Conservation (phyloP, 805 yeast genomes). For the Suhomyces vadensis region DNA sequence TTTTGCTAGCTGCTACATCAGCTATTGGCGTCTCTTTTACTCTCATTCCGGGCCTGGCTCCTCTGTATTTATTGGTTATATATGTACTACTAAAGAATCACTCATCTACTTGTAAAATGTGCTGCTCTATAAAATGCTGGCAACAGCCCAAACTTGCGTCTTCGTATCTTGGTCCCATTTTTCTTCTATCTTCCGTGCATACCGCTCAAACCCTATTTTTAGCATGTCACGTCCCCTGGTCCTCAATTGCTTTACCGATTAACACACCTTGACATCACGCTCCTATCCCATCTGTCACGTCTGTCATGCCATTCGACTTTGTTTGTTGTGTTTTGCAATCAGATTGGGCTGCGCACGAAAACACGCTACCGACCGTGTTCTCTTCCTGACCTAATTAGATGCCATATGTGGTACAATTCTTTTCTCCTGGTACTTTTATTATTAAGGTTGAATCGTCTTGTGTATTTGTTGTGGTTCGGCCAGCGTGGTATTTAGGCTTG, state of each 20-base stretch:
- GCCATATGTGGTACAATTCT: not conserved
- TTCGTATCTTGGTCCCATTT: no score
- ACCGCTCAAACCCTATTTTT: no score
- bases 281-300: not conserved
- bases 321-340: not conserved
- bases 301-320: not conserved
- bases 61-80: constrained; percentile 1
- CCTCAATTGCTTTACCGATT: no score
- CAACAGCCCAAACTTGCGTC: not conserved
- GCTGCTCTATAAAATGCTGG: not conserved
- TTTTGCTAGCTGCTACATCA: not conserved
- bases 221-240: no score
- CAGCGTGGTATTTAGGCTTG: no score
- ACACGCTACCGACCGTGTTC: constrained; percentile 6
- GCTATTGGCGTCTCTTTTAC: constrained; percentile 3
- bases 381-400: not conserved
- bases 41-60: not conserved
- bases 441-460: not conserved
- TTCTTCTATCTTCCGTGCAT: no score
- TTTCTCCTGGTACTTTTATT: not conserved
- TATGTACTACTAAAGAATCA: not conserved
- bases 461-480: constrained; percentile 1
- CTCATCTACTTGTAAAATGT: no score
- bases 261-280: not conserved
- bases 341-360: constrained; percentile 3